Evolutionary conservation across 805 yeast species (phyloP), one percentile per base, ranked within the genome.

Genomic region (Wickerhamiella azymoides): DNA sequence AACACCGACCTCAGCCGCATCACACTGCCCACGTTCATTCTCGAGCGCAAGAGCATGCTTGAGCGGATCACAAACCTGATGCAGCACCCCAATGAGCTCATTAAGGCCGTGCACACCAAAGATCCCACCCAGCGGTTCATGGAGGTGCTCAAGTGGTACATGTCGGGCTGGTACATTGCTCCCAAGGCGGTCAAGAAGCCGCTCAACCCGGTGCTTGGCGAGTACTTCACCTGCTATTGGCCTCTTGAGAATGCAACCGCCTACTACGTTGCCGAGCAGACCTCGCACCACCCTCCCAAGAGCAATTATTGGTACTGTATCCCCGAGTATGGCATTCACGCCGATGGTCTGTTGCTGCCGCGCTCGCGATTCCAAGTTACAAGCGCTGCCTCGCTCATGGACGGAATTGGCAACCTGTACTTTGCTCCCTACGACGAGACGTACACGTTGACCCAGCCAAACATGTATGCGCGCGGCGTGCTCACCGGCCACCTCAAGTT

Each of bases 121-220:
- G 83, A 82, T 52, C 77, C 79, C 2, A 56, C 80, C 18, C 70
- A 75, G 47, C 72, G 97, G 48, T 88, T 92, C 55, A 58, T 84
- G 6, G 66, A 74, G 38, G 79, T 89, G 7, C 79, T 82, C 18
- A 76, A 77, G 57, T 89, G 96, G 95, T 92, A 92, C 61, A 70
- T 92, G 62, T 76, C 96, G 2, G 85, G 93, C 40, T 92, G 97
- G 97, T 96, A 92, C 60, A 92, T 92, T 61, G 92, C 96, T 1
- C 98, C 97, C 25, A 89, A 89, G 60, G 98, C 97, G 3, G 98
- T 92, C 13, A 92, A 92, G 62, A 92, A 92, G 63, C 98, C 98
- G 0, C 69, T 92, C 57, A 92, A 92, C 59, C 98, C 98, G 1
- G 85, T 92, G 6, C 61, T 92, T 21, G 96, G 97, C 26, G 98